Evolutionary conservation across 1,284 basidiomycete genomes (phyloP), one percentile per base, ranked within the genome.

Genomic region (Boletus smithii): DNA sequence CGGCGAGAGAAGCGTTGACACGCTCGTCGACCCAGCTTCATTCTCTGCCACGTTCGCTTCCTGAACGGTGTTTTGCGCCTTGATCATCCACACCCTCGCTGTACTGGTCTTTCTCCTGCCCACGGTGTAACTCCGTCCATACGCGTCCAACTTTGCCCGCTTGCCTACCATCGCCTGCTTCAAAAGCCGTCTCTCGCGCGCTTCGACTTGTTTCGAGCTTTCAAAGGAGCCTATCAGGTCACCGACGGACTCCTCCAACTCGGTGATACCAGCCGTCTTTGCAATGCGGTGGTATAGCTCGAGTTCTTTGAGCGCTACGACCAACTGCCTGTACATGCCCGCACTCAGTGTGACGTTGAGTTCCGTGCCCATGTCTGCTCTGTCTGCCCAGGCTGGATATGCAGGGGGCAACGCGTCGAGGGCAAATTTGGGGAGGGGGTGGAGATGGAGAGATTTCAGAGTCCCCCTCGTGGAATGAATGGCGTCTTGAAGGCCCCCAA

Each of bases 81-180:
- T 85, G 45, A 97, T 88, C 70, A 97, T 85, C 95, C 95, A 99
- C 3, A 95, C 93, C 39, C 92, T 79, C 18, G 93, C 91, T 2
- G 83, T 74, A 58, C 87, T 88, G 48, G 89, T 90, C 70, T 97
- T 97, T 58, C 92, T 80, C 68, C 82, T 80, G 22, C 94, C 93
- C 33, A 87, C 64, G 0, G 88, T 88, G 64, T 91, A 91, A n/a
- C 84, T 83, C 46, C 93, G 75, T 14, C 91, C 91, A 44, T 77
- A 76, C 42, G 76, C 72, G 63, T 95, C 93, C 47, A 90, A 69
- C 26, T 71, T 63, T 33, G 80, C 76, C 3, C 73, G 73, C 59
- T 83, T 84, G 53, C 63, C 56, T 27, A 51, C 41, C 60, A 53
- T 60, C 10, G 58, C 53, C 39, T 54, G 47, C 27, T 53, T 67